Evolutionary conservation across 768 basidiomycete species (phyloP).

Genomic region (Suillus placidus): DNA sequence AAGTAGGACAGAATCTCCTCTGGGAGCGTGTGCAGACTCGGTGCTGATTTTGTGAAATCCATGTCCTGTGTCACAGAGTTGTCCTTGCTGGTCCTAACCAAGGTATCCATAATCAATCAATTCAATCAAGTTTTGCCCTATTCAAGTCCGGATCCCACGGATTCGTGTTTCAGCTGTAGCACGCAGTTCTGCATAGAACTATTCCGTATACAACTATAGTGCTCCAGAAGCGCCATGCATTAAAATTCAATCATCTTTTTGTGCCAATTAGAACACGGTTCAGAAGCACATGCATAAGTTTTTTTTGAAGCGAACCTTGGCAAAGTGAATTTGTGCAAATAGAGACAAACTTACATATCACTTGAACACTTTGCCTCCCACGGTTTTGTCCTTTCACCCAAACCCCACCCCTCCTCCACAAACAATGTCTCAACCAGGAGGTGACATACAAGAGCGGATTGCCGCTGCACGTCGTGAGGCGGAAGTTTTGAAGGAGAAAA

Average conservation of each 20-base stretch:
- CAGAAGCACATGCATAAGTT: not conserved
- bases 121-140: not conserved
- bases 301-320: not conserved
- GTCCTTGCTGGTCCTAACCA: not conserved
- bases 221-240: not conserved
- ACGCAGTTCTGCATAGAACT: not conserved
- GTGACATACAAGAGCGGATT: constrained; percentile 90
- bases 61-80: not conserved
- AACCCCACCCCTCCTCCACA: constrained; percentile 7
- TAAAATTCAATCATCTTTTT: not conserved
- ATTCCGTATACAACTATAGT: not conserved
- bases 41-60: not conserved
- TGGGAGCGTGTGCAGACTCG: not conserved
- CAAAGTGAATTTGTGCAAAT: constrained; percentile 1
- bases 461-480: constrained; percentile 96
- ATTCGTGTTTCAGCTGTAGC: not conserved
- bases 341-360: constrained; percentile 10
- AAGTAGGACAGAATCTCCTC: not conserved
- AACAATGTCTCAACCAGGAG: constrained; percentile 76
- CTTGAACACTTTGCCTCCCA: constrained; percentile 3
- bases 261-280: not conserved
- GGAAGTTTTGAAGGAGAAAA: constrained; percentile 98
- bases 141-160: not conserved
- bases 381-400: constrained; percentile 7
- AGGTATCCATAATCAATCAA: not conserved